Percentiles rank a stretch among this genome's conserved stretches.
Evolutionary conservation across 164 flowering plant genomes (phyloP).

Genomic region (Stephania cephalantha): DNA sequence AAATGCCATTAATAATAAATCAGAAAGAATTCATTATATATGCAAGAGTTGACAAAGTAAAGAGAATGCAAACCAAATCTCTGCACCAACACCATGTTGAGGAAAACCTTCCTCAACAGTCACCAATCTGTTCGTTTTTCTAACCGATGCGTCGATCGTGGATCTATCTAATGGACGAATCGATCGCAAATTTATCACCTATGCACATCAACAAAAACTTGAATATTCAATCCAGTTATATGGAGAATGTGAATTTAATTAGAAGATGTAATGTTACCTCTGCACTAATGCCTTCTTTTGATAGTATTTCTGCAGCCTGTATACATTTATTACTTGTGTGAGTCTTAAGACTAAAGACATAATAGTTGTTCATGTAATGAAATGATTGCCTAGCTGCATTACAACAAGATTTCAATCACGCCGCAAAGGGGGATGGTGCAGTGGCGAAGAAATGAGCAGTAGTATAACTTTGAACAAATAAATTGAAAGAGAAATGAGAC

Average conservation of each 20-base stretch:
- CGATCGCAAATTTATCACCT: constrained; percentile 90
- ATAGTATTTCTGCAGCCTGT: constrained; percentile 95
- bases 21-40: no score
- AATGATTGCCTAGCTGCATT: neutral
- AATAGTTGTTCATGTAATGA: neutral
- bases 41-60: no score
- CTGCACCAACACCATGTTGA: constrained; percentile 97
- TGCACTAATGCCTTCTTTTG: constrained; percentile 87
- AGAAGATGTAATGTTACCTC: constrained; percentile 56
- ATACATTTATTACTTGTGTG: neutral
- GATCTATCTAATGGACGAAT: constrained; percentile 91
- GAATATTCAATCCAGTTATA: neutral
- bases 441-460: no score
- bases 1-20: neutral
- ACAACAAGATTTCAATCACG: neutral
- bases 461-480: no score
- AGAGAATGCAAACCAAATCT: constrained; percentile 60
- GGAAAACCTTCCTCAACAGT: constrained; percentile 98
- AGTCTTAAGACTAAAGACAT: neutral
- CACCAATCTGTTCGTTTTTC: constrained; percentile 90
- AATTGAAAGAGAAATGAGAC: no score
- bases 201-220: constrained; percentile 9
- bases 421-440: no score
- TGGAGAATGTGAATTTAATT: no score
- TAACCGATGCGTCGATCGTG: constrained; percentile 77